Conservation (phyloP, 148 eudicot species). For the Arbutus unedo region DNA sequence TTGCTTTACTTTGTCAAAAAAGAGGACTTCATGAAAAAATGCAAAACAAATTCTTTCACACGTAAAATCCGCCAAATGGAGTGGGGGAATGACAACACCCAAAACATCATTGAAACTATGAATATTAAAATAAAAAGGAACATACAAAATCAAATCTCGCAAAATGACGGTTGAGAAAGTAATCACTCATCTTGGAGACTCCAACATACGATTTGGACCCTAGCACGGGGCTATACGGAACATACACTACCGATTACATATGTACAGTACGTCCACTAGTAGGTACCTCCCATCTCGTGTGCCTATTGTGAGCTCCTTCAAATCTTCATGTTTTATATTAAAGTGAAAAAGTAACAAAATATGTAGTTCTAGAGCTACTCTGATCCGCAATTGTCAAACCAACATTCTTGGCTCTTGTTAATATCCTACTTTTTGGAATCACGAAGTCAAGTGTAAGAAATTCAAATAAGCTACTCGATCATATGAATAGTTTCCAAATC, state of each 20-base stretch:
- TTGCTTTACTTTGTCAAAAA: no score
- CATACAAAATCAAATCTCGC: neutral
- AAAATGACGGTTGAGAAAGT: neutral
- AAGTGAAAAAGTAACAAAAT: neutral
- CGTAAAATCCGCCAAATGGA: no score
- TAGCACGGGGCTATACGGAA: neutral
- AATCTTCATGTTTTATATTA: neutral
- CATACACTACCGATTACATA: neutral
- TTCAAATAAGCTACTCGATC: neutral
- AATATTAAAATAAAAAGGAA: no score
- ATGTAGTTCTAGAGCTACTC: neutral
- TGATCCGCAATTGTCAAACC: neutral
- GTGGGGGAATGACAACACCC: no score
- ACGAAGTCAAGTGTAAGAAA: neutral
- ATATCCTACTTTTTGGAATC: no score
- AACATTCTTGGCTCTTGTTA: no score
- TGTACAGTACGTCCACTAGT: neutral
- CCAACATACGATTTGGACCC: neutral
- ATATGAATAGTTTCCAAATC: neutral
- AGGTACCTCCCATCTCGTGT: neutral
- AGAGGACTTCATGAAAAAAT: no score
- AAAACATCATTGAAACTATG: no score
- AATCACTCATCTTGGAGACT: neutral
- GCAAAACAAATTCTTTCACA: no score
- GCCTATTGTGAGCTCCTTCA: neutral